A percentile compares a stretch with the other conserved stretches of the same genome.
phyloP scores from a whole-genome alignment of 1,139 yeast species.

The Blastobotrys elegans region DNA sequence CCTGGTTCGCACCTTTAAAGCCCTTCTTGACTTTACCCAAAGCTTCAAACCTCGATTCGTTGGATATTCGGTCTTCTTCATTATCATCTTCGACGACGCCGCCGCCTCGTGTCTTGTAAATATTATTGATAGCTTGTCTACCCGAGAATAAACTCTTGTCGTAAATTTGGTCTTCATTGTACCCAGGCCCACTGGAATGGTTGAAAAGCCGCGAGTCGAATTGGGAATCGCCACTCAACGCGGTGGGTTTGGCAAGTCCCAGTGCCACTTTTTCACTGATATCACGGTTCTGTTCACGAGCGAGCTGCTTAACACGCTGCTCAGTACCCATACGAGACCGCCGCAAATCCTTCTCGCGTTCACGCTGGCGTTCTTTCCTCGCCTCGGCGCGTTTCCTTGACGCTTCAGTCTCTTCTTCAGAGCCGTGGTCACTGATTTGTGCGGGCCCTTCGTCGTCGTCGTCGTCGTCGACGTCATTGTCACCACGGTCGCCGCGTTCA shows the following conservation, averaged over 20 bases:
- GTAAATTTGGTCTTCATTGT: conserved; percentile 48
- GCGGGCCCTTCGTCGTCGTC: conserved; percentile 6
- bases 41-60: conserved; percentile 37
- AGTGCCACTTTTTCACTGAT: conserved; percentile 51
- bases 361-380: conserved; percentile 42
- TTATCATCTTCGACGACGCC: conserved; percentile 28
- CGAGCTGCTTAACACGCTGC: conserved; percentile 40
- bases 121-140: conserved; percentile 46
- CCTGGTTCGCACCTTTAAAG: conserved; percentile 23
- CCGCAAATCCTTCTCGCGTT: conserved; percentile 44
- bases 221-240: conserved; percentile 38
- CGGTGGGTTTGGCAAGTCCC: conserved; percentile 45
- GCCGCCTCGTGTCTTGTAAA: conserved; percentile 41
- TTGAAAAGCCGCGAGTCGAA: conserved; percentile 54
- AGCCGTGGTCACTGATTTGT: conserved; percentile 3
- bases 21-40: conserved; percentile 30
- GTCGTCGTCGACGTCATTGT: background rate
- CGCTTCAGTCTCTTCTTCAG: conserved; percentile 19
- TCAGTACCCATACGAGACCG: conserved; percentile 44
- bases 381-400: conserved; percentile 39
- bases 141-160: conserved; percentile 52
- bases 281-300: conserved; percentile 46
- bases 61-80: conserved; percentile 31
- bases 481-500: background rate
- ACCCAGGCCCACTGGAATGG: conserved; percentile 34